Evolutionary conservation across 129 eudicot species (phyloP).

Genomic region (Calendula officinalis): DNA sequence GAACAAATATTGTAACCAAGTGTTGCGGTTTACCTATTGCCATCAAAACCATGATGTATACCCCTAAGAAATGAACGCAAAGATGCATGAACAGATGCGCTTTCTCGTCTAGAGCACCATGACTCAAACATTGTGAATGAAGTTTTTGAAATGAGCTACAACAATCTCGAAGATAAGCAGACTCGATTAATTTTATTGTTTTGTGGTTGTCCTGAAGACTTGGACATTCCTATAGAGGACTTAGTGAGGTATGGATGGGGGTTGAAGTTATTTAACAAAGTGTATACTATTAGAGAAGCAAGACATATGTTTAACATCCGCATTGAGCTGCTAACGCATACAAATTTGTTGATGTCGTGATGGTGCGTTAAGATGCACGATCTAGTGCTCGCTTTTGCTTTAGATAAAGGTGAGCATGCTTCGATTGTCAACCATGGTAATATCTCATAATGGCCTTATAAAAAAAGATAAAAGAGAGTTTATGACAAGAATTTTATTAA

Average conservation of each 20-base stretch:
- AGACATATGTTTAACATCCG: not conserved
- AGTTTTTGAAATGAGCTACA: slow-evolving; percentile 4
- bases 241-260: slow-evolving; percentile 12
- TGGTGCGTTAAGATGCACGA: slow-evolving; percentile 7
- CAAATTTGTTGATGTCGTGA: not conserved
- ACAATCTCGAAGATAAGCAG: not conserved
- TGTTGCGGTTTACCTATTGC: slow-evolving; percentile 7
- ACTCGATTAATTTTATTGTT: not conserved
- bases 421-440: not conserved
- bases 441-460: not conserved
- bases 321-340: not conserved
- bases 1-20: not conserved
- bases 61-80: not conserved
- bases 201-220: not conserved
- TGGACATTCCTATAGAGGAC: not conserved
- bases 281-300: not conserved
- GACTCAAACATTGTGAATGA: not conserved
- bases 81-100: not conserved
- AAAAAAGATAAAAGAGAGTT: not conserved
- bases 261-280: not conserved
- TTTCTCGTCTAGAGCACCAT: not conserved
- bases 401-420: slow-evolving; percentile 8
- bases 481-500: not conserved
- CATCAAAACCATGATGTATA: not conserved
- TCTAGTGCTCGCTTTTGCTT: slow-evolving; percentile 1